Evolutionary conservation across 164 flowering plant species (phyloP).

Genomic region (Vitis amurensis): DNA sequence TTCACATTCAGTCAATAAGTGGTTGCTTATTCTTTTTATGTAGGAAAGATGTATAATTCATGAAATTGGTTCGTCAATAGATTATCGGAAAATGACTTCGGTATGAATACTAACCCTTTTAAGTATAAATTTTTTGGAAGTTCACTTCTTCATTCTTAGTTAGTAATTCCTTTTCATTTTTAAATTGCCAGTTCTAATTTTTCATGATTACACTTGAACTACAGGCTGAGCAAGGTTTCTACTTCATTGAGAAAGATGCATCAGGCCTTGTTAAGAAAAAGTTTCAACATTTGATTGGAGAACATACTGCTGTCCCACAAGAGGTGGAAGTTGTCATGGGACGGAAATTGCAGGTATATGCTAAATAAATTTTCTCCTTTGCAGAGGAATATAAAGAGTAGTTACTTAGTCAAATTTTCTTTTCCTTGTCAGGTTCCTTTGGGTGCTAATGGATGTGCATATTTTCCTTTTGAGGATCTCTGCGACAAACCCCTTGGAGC

Average conservation of each 20-base stretch:
- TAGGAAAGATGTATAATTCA: constrained; percentile 90
- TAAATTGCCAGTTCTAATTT: background rate
- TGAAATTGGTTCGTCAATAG: constrained; percentile 86
- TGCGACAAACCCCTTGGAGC: constrained; percentile 98
- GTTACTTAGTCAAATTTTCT: background rate
- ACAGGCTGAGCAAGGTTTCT: constrained; percentile 90
- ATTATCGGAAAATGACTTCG: constrained; percentile 91
- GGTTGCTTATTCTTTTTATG: constrained; percentile 15
- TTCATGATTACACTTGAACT: constrained; percentile 15
- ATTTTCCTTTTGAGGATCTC: constrained; percentile 85
- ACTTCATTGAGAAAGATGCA: constrained; percentile 59
- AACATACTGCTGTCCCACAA: constrained; percentile 50
- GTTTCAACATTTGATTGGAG: constrained; percentile 70
- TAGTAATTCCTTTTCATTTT: background rate
- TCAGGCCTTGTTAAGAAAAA: constrained; percentile 60
- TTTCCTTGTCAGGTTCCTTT: constrained; percentile 56
- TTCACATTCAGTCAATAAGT: too few relatives aligned
- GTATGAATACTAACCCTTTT: constrained; percentile 30
- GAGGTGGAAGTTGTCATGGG: constrained; percentile 99
- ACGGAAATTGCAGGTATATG: constrained; percentile 68
- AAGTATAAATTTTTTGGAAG: background rate
- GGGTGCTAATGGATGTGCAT: constrained; percentile 94
- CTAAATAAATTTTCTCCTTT: constrained; percentile 1
- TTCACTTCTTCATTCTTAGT: background rate
- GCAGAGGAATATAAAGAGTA: background rate